Percentiles rank a stretch among this genome's conserved stretches.
These are phyloP conservation scores for Syzygium syzygioides DNA, from an alignment of 441 rosid species.

Conservation along the genomic window DNA sequence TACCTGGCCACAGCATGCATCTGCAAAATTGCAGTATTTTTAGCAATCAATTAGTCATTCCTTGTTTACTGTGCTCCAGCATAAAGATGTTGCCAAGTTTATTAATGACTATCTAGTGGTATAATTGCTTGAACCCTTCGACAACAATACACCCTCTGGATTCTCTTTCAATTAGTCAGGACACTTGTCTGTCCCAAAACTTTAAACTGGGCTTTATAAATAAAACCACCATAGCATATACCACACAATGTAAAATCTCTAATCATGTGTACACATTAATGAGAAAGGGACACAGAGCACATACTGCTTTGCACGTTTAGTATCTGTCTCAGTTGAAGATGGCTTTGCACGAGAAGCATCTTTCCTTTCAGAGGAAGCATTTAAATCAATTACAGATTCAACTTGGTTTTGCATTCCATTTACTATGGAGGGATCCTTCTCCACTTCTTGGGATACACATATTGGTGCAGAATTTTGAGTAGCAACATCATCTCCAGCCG, in stretches of 20 bases:
- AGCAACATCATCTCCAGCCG: background rate
- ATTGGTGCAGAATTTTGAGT: slow-evolving; percentile 1
- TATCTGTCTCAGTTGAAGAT: slow-evolving; percentile 25
- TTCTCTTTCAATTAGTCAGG: background rate
- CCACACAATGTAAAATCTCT: background rate
- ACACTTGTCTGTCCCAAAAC: background rate
- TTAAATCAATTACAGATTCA: background rate
- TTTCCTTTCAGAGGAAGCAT: background rate
- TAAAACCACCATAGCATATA: background rate
- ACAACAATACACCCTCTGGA: background rate
- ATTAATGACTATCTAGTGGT: background rate
- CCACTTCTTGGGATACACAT: slow-evolving; percentile 7
- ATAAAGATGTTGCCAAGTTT: background rate
- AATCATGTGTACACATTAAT: background rate
- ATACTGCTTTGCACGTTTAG: slow-evolving; percentile 44
- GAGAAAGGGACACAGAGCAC: slow-evolving; percentile 3
- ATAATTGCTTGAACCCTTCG: background rate
- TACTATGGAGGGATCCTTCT: background rate
- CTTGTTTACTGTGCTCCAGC: background rate
- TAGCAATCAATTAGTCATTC: background rate
- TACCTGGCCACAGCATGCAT: background rate
- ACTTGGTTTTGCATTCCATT: background rate
- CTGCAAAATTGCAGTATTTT: background rate
- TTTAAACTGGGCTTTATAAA: background rate
- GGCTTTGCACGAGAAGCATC: slow-evolving; percentile 1